Evolutionary conservation across 164 flowering plant species (phyloP), one percentile per base, ranked within the genome.

Genomic region (Pachysandra terminalis): DNA sequence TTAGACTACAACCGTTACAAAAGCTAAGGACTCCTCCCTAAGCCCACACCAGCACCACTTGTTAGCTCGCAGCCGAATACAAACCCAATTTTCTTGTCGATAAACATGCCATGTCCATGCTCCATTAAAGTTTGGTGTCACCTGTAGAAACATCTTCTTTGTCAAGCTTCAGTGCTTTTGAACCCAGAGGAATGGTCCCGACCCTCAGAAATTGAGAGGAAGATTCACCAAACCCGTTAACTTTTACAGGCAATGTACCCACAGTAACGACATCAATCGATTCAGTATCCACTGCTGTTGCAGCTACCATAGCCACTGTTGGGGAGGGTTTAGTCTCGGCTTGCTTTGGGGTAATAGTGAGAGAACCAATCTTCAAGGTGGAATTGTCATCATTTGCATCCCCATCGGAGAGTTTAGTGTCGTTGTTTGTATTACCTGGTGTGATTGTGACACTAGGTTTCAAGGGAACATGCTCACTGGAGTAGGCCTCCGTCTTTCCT

Each of bases 131-230:
- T 40, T 22, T 25, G 6, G 49, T n/a, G n/a, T n/a, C 25, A 0
- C 71, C 69, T 37, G 65, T 28, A 55, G 26, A 22, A 61, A 9
- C 63, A 57, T 56, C 78, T 10, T 10, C 68, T 60, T 72, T 72
- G 9, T 71, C 81, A 37, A 59, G 24, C 51, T 73, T 80, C 3
- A 80, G 64, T 19, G 86, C 71, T 72, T 73, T 82, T 9, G 88
- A 88, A 69, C 85, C 85, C 40, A 90, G 84, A 7, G 91, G 80
- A 68, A 88, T 88, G 0, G 86, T 80, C 23, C 94, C 96, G n/a
- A 90, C 75, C 0, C 82, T 88, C 28, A 87, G 55, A 56, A 79
- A 40, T 49, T 78, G 76, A 57, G 78, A 62, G 3, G 85, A 69
- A 49, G 80, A 67, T 27, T 73, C 81, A 56, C 69, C 48, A 73